A percentile compares a stretch with the other conserved stretches of the same genome.
phyloP scores from a whole-genome alignment of 2,329 filamentous ascomycete genomes.

The Beauveria australis region DNA sequence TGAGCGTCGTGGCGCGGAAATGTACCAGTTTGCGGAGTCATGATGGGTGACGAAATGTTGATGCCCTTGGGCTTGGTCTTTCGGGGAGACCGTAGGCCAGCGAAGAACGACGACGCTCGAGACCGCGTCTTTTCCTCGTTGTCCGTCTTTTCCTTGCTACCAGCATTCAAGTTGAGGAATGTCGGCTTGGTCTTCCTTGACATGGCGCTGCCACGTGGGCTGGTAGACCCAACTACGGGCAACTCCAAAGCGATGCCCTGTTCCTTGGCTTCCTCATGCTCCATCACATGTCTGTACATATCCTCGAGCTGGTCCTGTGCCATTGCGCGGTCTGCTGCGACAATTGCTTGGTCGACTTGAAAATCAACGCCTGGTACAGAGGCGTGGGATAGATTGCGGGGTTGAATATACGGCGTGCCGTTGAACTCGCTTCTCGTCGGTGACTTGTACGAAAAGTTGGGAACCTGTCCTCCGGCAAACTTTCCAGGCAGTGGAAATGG shows the following conservation, averaged over 20 bases:
- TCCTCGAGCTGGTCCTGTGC: constrained; percentile 79
- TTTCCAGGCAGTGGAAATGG: constrained; percentile 12
- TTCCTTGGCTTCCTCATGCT: constrained; percentile 66
- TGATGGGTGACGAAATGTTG: constrained; percentile 56
- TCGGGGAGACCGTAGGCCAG: constrained; percentile 52
- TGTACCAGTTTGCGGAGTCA: constrained; percentile 53
- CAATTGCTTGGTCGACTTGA: constrained; percentile 68
- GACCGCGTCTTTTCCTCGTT: constrained; percentile 45
- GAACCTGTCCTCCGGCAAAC: constrained; percentile 25
- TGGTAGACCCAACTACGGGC: constrained; percentile 23
- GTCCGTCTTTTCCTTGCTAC: constrained; percentile 40
- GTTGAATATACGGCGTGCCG: constrained; percentile 16
- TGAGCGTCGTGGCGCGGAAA: constrained; percentile 48
- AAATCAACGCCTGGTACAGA: constrained; percentile 55
- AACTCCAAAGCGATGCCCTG: constrained; percentile 42
- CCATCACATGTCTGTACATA: constrained; percentile 87
- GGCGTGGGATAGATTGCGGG: constrained; percentile 29
- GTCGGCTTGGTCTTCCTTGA: constrained; percentile 43
- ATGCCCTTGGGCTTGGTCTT: constrained; percentile 45
- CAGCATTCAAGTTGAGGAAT: constrained; percentile 37
- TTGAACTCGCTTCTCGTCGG: constrained; percentile 29
- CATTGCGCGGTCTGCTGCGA: constrained; percentile 65
- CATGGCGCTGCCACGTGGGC: constrained; percentile 21
- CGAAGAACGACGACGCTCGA: constrained; percentile 50
- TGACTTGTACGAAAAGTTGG: constrained; percentile 45